Conservation (phyloP, 306 rosid species). For the Rosa persica region DNA sequence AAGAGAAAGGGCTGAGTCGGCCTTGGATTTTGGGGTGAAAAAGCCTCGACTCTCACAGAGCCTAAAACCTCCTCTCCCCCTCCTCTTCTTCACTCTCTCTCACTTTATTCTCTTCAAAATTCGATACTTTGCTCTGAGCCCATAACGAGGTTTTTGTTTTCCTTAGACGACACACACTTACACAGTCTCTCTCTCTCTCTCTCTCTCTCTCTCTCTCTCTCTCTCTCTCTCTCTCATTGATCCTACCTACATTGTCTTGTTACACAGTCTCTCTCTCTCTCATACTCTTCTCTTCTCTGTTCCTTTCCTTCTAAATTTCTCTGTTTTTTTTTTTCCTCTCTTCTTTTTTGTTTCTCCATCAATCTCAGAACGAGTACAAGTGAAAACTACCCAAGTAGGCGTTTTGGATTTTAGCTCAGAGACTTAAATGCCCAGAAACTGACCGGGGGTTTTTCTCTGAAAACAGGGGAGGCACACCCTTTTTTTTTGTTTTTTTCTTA, state of each 20-base stretch:
- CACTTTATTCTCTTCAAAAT: conserved; percentile 77
- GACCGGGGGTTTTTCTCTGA: neutral
- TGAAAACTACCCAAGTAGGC: conserved; percentile 25
- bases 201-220: conserved; percentile 28
- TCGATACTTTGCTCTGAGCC: conserved; percentile 61
- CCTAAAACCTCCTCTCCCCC: conserved; percentile 14
- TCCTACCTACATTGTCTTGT: conserved; percentile 50
- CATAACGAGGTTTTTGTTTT: conserved; percentile 57
- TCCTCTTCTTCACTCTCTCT: conserved; percentile 10
- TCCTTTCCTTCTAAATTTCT: conserved; percentile 22
- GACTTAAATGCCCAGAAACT: conserved; percentile 37
- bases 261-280: conserved; percentile 46
- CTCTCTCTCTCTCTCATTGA: conserved; percentile 23
- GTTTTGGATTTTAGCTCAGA: conserved; percentile 35
- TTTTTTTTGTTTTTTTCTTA: conserved; percentile 25
- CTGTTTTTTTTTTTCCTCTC: conserved; percentile 15
- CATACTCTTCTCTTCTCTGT: conserved; percentile 32
- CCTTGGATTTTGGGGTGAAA: conserved; percentile 76
- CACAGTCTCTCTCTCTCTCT: neutral
- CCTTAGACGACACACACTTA: conserved; percentile 12
- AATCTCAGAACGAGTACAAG: conserved; percentile 22
- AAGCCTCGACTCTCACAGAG: conserved; percentile 26
- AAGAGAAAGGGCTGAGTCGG: conserved; percentile 35
- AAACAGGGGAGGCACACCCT: conserved; percentile 36
- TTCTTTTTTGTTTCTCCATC: conserved; percentile 11